phyloP scores from a whole-genome alignment of 2,329 filamentous ascomycete species.

The Monilinia fructicola region DNA sequence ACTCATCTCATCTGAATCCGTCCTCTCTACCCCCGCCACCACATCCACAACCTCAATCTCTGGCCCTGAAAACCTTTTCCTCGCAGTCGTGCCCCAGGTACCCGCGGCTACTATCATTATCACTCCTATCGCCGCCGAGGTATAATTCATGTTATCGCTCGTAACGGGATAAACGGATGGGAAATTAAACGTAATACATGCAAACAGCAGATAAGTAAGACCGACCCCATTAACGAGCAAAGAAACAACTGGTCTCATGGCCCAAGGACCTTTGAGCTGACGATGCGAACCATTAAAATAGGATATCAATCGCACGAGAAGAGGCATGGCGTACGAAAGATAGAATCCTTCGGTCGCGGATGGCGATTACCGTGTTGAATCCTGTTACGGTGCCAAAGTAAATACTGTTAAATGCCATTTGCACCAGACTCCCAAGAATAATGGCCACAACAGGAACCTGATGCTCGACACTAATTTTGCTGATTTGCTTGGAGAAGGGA shows the following conservation, averaged over 20 bases:
- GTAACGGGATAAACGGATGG: conserved; percentile 52
- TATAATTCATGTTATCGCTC: conserved; percentile 58
- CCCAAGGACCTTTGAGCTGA: conserved; percentile 44
- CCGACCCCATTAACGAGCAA: conserved; percentile 49
- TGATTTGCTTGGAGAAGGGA: conserved; percentile 50
- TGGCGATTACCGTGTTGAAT: conserved; percentile 56
- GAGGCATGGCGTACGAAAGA: conserved; percentile 56
- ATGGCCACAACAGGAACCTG: conserved; percentile 52
- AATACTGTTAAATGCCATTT: conserved; percentile 54
- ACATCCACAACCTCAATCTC: conserved; percentile 32
- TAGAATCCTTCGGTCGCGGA: conserved; percentile 58
- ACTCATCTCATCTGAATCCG: conserved; percentile 23
- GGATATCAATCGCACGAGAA: conserved; percentile 51
- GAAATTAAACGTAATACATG: conserved; percentile 57
- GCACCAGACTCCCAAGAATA: conserved; percentile 48
- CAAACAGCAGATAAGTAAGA: conserved; percentile 53
- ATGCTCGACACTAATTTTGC: conserved; percentile 47
- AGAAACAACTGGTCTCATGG: conserved; percentile 43
- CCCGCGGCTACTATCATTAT: conserved; percentile 51
- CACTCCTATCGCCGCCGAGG: conserved; percentile 54
- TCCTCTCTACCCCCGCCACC: conserved; percentile 25
- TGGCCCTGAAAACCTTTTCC: conserved; percentile 52
- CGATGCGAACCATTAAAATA: conserved; percentile 46
- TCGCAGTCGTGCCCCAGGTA: conserved; percentile 53
- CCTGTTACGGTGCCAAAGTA: conserved; percentile 56